Evolutionary conservation across 78 protist species (phyloP), one percentile per base, ranked within the genome.

Genomic region (Capsaspora owczarzaki): DNA sequence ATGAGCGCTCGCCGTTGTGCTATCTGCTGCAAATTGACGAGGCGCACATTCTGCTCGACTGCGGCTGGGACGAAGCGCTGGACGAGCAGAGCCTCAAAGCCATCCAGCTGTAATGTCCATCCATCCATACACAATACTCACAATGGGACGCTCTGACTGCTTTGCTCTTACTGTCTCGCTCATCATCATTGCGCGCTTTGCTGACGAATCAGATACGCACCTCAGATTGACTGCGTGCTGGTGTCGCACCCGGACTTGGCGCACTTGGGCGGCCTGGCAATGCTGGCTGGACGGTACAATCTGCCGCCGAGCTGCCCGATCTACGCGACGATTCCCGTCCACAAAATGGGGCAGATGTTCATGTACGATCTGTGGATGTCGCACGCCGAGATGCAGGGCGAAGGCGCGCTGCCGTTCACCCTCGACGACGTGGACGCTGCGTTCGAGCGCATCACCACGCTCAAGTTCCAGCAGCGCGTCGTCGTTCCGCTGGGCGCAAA

Each of bases 241-340:
- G 51, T 96, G 56, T 70, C 93, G 37, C 95, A 96, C 78, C 77
- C 93, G 41, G 97, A 93, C 84, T 31, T 92, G 41, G 33, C 27
- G 76, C 97, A 95, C 79, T 44, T 90, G 14, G 98, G 98, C 19
- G 96, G 88, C 22, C 78, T 96, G 76, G 95, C 97, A n/a, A n/a
- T n/a, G n/a, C 38, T 93, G 89, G 82, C 84, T 80, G 29, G 14
- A 80, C 56, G 76, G 86, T 29, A 51, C 46, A 49, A 41, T 86
- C 41, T 95, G 94, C 23, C 46, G 94, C 44, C 33, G n/a, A n/a
- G 49, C 61, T 84, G 82, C 8, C 89, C 86, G 25, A 81, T 95
- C 2, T 96, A 90, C 77, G 92, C 90, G 1, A 96, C 98, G 35
- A 72, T 87, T 14, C 98, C 98, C 27, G 87, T 91, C 12, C 27